Conservation (phyloP, 495 filamentous ascomycete genomes). For the Tetracladium setigerum region DNA sequence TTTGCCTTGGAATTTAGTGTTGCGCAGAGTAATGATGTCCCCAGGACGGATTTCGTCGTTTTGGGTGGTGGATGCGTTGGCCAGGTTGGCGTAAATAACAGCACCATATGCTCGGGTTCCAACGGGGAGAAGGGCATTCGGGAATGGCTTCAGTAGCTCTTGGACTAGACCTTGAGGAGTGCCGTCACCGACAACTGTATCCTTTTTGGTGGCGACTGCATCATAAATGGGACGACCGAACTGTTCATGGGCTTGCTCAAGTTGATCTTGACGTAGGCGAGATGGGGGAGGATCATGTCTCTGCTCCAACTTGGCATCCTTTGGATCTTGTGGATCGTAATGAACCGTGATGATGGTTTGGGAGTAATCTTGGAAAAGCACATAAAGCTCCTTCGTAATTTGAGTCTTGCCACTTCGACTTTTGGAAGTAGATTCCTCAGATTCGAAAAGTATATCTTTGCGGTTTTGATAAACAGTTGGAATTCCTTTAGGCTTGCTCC, state of each 20-base stretch:
- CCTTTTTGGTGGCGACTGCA: slow-evolving; percentile 59
- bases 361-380: slow-evolving; percentile 91
- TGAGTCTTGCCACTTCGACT: slow-evolving; percentile 61
- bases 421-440: slow-evolving; percentile 65
- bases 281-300: slow-evolving; percentile 79
- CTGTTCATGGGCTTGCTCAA: slow-evolving; percentile 73
- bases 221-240: slow-evolving; percentile 71
- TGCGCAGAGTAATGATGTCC: slow-evolving; percentile 89
- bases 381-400: slow-evolving; percentile 70
- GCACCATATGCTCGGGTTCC: slow-evolving; percentile 86
- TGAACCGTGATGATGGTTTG: slow-evolving; percentile 81
- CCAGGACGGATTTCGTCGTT: slow-evolving; percentile 92
- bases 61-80: slow-evolving; percentile 82
- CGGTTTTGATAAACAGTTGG: slow-evolving; percentile 78
- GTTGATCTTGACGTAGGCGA: slow-evolving; percentile 83
- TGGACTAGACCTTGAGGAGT: slow-evolving; percentile 65
- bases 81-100: slow-evolving; percentile 86
- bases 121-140: slow-evolving; percentile 69
- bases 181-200: slow-evolving; percentile 76
- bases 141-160: slow-evolving; percentile 67
- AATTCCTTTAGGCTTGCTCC: slow-evolving; percentile 64
- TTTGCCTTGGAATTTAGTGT: slow-evolving; percentile 92
- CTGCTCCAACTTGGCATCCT: slow-evolving; percentile 70
- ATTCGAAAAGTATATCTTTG: slow-evolving; percentile 74
- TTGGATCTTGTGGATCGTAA: slow-evolving; percentile 68